These are phyloP conservation scores for Carex sylvatica DNA, from an alignment of 202 grass and related monocot species.

Conservation along the genomic window DNA sequence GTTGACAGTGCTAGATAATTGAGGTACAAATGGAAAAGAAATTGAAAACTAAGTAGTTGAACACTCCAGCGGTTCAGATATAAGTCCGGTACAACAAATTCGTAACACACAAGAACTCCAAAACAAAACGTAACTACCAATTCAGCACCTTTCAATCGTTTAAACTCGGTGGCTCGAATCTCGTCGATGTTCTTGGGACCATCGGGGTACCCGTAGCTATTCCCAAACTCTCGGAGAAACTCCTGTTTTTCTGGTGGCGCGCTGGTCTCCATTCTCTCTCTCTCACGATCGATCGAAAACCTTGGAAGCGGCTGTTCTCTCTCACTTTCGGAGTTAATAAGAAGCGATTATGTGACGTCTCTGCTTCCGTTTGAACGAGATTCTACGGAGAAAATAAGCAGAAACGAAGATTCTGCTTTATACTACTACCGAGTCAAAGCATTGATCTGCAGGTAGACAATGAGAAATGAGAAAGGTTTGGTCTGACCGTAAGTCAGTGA, in stretches of 20 bases:
- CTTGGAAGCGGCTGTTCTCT: background rate
- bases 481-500: too few species aligned
- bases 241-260: slow-evolving; percentile 47
- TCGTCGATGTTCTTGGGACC: slow-evolving; percentile 62
- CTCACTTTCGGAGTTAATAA: background rate
- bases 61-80: background rate
- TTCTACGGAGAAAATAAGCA: background rate
- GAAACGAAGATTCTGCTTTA: too few species aligned
- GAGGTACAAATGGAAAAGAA: background rate
- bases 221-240: slow-evolving; percentile 57
- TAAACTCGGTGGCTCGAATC: slow-evolving; percentile 73
- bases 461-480: too few species aligned
- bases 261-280: background rate
- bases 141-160: slow-evolving; percentile 64
- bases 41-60: background rate
- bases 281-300: background rate
- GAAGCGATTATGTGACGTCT: background rate
- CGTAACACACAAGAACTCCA: background rate
- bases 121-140: background rate
- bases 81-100: background rate
- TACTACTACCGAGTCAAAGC: background rate
- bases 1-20: background rate
- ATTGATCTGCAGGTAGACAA: background rate
- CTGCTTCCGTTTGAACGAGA: slow-evolving; percentile 1
- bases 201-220: slow-evolving; percentile 71